Evolutionary conservation across 2,329 filamentous ascomycete species (phyloP).

Genomic region (Juglanconis sp.): DNA sequence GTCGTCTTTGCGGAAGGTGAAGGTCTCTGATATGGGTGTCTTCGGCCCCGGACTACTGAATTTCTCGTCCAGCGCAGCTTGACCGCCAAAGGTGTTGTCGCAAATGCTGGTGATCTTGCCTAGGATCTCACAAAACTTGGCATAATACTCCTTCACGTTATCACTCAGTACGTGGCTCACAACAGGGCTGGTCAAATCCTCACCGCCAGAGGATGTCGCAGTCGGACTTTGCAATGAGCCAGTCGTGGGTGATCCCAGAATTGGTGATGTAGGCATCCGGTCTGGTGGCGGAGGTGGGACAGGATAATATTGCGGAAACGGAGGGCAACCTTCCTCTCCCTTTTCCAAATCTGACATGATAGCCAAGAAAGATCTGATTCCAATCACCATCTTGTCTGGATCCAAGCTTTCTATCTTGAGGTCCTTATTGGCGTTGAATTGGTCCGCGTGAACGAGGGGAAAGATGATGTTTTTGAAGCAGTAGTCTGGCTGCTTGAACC

Average conservation of each 20-base stretch:
- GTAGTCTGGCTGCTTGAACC: constrained; percentile 88
- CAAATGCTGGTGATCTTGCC: constrained; percentile 96
- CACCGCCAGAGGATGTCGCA: constrained; percentile 43
- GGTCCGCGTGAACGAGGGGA: constrained; percentile 85
- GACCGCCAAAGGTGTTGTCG: constrained; percentile 94
- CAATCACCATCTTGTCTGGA: constrained; percentile 95
- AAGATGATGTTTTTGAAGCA: constrained; percentile 94
- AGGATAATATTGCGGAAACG: constrained; percentile 72
- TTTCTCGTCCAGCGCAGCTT: constrained; percentile 93
- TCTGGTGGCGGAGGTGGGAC: constrained; percentile 36
- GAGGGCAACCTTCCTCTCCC: constrained; percentile 70
- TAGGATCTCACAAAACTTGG: constrained; percentile 88
- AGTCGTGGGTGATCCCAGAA: constrained; percentile 38
- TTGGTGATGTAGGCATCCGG: constrained; percentile 47
- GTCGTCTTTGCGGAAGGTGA: constrained; percentile 88
- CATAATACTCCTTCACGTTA: constrained; percentile 78
- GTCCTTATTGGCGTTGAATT: constrained; percentile 74
- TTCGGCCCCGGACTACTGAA: constrained; percentile 85
- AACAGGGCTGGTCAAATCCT: constrained; percentile 65
- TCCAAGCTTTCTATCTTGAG: constrained; percentile 88
- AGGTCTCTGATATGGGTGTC: constrained; percentile 90
- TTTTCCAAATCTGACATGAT: constrained; percentile 93
- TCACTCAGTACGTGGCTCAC: constrained; percentile 65
- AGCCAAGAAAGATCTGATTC: constrained; percentile 87
- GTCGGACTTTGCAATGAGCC: constrained; percentile 25